phyloP scores from a whole-genome alignment of 2,329 filamentous ascomycete genomes.

The Plenodomus biglobosus region DNA sequence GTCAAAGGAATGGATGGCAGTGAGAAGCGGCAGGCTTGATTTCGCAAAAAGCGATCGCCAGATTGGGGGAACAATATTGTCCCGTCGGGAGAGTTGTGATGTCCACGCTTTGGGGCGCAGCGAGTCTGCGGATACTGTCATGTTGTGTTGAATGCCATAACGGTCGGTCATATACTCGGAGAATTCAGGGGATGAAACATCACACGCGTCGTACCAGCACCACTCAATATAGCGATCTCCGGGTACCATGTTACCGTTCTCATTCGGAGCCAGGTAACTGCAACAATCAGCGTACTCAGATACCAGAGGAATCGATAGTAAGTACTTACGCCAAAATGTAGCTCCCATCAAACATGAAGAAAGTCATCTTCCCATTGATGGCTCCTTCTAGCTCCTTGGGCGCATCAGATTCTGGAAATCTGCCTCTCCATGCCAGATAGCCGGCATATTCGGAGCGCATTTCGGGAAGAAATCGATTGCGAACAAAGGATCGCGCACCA shows the following conservation, averaged over 20 bases:
- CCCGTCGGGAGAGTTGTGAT: slow-evolving; percentile 20
- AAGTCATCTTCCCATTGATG: slow-evolving; percentile 7
- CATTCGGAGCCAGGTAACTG: slow-evolving; percentile 46
- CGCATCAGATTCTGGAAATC: slow-evolving; percentile 7
- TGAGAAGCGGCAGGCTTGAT: slow-evolving; percentile 45
- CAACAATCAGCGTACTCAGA: background rate
- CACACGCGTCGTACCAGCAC: slow-evolving; percentile 49
- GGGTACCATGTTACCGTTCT: slow-evolving; percentile 34
- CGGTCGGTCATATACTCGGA: slow-evolving; percentile 47
- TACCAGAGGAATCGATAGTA: background rate
- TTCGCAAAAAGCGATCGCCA: slow-evolving; percentile 43
- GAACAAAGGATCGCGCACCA: slow-evolving; percentile 16
- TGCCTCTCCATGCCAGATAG: slow-evolving; percentile 23
- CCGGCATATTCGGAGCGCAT: slow-evolving; percentile 17
- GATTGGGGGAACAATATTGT: slow-evolving; percentile 35
- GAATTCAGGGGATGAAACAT: slow-evolving; percentile 35
- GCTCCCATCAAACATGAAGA: slow-evolving; percentile 5
- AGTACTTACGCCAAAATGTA: slow-evolving; percentile 12
- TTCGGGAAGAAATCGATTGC: slow-evolving; percentile 11
- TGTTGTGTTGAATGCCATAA: slow-evolving; percentile 38
- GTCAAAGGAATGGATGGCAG: slow-evolving; percentile 47
- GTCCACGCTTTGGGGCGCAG: slow-evolving; percentile 43
- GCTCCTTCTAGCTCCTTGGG: slow-evolving; percentile 9
- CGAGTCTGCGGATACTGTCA: slow-evolving; percentile 45
- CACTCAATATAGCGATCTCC: slow-evolving; percentile 48